Base-by-base conservation (phyloP, 164 flowering plant species). In the Taxillus chinensis region DNA sequence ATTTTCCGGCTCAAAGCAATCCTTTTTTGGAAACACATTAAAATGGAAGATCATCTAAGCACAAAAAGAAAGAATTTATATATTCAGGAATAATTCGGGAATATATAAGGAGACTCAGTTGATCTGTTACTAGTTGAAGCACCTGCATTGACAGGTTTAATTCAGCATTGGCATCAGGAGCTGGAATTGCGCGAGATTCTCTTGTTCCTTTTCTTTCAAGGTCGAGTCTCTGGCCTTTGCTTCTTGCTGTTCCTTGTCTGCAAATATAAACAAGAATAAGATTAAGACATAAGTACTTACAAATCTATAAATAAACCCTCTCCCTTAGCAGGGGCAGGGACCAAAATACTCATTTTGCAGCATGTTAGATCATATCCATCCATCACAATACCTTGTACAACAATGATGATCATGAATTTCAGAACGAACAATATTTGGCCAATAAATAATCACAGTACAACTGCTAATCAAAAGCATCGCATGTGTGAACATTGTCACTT, bases 91-190 rank as follows among this genome's bases (percentile, higher is more conserved):
- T 27, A 27, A 27, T 27, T 27, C 27, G 27, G 27, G 27, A 27
- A 27, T 27, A 27, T 27, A 27, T 27, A 27, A 27, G 27, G 27
- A 27, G 27, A 27, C 27, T 27, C 27, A 27, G 27, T 27, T 27
- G 27, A 27, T 27, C 27, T 27, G 27, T 27, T 27, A 27, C 27
- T 27, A 27, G 27, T 27, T 27, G 27, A 27, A 27, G 27, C 67
- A 90, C 99, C 97, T 93, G 97, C 86, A 93, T 79, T 51, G 99
- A 90, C 56, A 66, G 40, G 41, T 71, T 79, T 55, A 93, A 64
- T 63, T 93, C 99, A 40, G 99, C 99, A 81, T 93, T 93, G 45
- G 99, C 97, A 74, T 87, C 91, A 63, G 99, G 97, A 38, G 97
- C 97, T 37, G 97, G 97, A 55, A 85, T 59, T 14, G 97, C 97